A percentile compares a stretch with the other conserved stretches of the same genome.
These are phyloP conservation scores for Neurospora cerealis DNA, from an alignment of 495 filamentous ascomycete genomes.

Conservation along the genomic window DNA sequence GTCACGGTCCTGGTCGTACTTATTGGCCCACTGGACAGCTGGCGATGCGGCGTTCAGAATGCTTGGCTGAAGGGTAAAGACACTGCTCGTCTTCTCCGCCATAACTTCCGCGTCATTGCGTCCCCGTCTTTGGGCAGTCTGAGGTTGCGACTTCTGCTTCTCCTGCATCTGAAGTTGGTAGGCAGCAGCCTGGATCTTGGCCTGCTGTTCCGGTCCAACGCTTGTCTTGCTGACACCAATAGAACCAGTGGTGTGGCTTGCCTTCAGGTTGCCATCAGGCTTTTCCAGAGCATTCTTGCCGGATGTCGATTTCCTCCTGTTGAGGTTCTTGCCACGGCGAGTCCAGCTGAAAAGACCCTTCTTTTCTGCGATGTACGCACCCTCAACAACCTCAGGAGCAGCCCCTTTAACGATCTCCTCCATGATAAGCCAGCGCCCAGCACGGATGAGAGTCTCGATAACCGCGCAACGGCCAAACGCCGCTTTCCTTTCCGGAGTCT, in stretches of 20 bases:
- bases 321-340: slow-evolving; percentile 54
- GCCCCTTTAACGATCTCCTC: slow-evolving; percentile 96
- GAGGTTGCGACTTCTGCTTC: slow-evolving; percentile 44
- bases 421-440: slow-evolving; percentile 82
- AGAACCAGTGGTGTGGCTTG: slow-evolving; percentile 18
- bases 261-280: slow-evolving; percentile 16
- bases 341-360: slow-evolving; percentile 83
- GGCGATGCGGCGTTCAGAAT: slow-evolving; percentile 82
- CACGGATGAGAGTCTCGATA: slow-evolving; percentile 73
- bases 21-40: slow-evolving; percentile 91
- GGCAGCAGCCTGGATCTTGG: slow-evolving; percentile 82
- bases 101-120: slow-evolving; percentile 42
- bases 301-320: slow-evolving; percentile 55
- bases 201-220: slow-evolving; percentile 85
- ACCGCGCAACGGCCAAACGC: slow-evolving; percentile 91
- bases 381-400: slow-evolving; percentile 71
- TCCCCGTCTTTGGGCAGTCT: slow-evolving; percentile 34
- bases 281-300: slow-evolving; percentile 34
- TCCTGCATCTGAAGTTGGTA: slow-evolving; percentile 59
- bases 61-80: slow-evolving; percentile 78
- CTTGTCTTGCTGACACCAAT: slow-evolving; percentile 71
- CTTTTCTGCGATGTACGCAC: slow-evolving; percentile 87
- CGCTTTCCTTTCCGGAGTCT: slow-evolving; percentile 68
- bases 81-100: slow-evolving; percentile 76
- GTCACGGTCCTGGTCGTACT: slow-evolving; percentile 65